Percentiles rank a stretch among this genome's conserved stretches.
These are phyloP conservation scores for Balakata baccata DNA, from an alignment of 345 rosid species.

Conservation along the genomic window DNA sequence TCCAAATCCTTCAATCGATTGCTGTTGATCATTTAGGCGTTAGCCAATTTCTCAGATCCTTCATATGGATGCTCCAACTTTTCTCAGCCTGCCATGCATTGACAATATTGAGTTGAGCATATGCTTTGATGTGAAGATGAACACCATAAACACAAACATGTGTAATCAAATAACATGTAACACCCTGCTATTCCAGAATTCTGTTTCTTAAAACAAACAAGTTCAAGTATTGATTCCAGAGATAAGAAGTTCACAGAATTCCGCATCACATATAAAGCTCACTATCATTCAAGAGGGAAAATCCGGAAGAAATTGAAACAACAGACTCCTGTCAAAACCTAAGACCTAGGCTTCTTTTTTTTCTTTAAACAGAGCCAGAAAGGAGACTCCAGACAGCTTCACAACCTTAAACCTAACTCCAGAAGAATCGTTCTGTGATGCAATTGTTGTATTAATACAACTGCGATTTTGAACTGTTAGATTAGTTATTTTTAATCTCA, in stretches of 20 bases:
- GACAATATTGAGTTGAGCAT: background rate
- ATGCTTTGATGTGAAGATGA: background rate
- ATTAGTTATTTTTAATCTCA: too few species aligned
- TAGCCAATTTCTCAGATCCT: too few species aligned
- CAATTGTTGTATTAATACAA: too few species aligned
- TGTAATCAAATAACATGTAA: background rate
- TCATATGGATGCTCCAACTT: too few species aligned
- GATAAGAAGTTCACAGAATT: constrained; percentile 2
- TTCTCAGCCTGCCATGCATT: too few species aligned
- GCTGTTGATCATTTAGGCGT: too few species aligned
- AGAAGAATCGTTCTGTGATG: too few species aligned
- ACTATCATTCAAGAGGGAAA: background rate
- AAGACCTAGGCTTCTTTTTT: constrained; percentile 87
- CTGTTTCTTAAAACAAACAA: background rate
- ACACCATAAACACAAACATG: background rate
- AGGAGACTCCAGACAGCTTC: constrained; percentile 79
- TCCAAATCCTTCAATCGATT: too few species aligned
- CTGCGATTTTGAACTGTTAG: too few species aligned
- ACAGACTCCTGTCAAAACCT: constrained; percentile 5
- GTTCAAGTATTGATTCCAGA: background rate
- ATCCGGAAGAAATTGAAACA: background rate
- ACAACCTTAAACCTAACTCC: constrained; percentile 88
- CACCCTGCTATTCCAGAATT: background rate
- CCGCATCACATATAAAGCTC: background rate
- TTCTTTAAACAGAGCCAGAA: constrained; percentile 72